Percentiles rank a stretch among this genome's conserved stretches.
phyloP scores from a whole-genome alignment of 1,284 basidiomycete species.

The Heterobasidion parviporum region DNA sequence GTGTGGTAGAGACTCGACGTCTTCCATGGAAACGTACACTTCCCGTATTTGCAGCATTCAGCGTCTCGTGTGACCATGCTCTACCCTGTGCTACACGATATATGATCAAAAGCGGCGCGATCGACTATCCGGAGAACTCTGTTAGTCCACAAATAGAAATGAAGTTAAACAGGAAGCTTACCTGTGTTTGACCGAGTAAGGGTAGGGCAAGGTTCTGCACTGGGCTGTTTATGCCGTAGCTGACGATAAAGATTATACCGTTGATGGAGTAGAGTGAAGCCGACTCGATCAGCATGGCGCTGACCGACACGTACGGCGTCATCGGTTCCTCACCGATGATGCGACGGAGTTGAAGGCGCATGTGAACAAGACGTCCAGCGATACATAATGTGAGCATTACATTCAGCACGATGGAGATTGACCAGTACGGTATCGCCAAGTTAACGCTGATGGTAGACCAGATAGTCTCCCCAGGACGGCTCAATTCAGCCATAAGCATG shows the following conservation, averaged over 20 bases:
- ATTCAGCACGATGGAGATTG: constrained; percentile 15
- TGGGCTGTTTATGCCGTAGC: constrained; percentile 5
- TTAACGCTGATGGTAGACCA: neutral
- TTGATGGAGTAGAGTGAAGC: constrained; percentile 13
- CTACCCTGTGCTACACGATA: neutral
- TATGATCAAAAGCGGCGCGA: neutral
- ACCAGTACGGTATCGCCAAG: constrained; percentile 14
- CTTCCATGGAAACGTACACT: too few relatives aligned
- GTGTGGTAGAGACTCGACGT: too few relatives aligned
- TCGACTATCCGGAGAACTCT: neutral
- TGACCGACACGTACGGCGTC: constrained; percentile 8
- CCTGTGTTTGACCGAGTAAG: neutral
- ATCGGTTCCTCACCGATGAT: neutral
- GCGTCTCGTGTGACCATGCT: neutral
- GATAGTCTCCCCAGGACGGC: neutral
- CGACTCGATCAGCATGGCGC: constrained; percentile 17
- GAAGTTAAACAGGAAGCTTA: neutral
- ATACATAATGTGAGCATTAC: constrained; percentile 17
- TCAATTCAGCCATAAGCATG: neutral
- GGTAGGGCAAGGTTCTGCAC: neutral
- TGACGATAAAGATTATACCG: constrained; percentile 8
- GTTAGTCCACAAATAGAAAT: neutral
- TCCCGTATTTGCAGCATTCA: too few relatives aligned
- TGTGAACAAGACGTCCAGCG: constrained; percentile 7
- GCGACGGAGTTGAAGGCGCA: neutral